A percentile compares a stretch with the other conserved stretches of the same genome.
phyloP scores from a whole-genome alignment of 106 monocot genomes.

The Dioscorea zingiberensis region DNA sequence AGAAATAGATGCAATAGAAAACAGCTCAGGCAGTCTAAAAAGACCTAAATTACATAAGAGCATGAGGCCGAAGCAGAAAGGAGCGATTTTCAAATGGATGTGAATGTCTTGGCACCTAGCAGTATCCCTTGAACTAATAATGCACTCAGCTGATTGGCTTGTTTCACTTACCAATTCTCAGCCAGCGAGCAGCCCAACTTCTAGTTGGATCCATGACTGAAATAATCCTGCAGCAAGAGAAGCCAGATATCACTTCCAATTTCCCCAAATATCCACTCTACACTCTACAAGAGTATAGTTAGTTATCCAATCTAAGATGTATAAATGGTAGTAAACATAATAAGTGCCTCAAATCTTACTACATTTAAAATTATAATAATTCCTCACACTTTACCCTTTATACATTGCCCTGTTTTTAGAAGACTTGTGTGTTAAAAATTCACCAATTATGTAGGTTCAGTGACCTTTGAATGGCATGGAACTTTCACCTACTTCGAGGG shows the following conservation, averaged over 20 bases:
- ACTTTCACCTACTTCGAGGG: background rate
- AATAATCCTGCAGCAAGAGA: constrained; percentile 62
- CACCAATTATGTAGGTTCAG: background rate
- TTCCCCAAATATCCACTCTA: too few species aligned
- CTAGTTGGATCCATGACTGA: constrained; percentile 91
- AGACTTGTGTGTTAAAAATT: background rate
- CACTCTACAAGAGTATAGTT: too few species aligned
- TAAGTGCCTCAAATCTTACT: background rate
- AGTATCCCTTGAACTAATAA: background rate
- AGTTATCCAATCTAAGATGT: too few species aligned
- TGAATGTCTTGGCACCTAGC: background rate
- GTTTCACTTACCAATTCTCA: constrained; percentile 74
- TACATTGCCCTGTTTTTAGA: background rate
- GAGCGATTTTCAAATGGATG: too few species aligned
- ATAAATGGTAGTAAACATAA: background rate
- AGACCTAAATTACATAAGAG: background rate
- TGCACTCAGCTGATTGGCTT: background rate
- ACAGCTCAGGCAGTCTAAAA: background rate
- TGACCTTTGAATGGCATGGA: background rate
- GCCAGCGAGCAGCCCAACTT: constrained; percentile 98
- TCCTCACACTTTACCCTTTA: background rate
- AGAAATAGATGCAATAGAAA: background rate
- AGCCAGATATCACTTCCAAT: background rate
- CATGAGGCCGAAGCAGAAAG: too few species aligned
- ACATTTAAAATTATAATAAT: background rate